Percentiles rank a stretch among this genome's conserved stretches.
Evolutionary conservation across 1,284 basidiomycete genomes (phyloP).

Genomic region (Rhodofomes roseus): DNA sequence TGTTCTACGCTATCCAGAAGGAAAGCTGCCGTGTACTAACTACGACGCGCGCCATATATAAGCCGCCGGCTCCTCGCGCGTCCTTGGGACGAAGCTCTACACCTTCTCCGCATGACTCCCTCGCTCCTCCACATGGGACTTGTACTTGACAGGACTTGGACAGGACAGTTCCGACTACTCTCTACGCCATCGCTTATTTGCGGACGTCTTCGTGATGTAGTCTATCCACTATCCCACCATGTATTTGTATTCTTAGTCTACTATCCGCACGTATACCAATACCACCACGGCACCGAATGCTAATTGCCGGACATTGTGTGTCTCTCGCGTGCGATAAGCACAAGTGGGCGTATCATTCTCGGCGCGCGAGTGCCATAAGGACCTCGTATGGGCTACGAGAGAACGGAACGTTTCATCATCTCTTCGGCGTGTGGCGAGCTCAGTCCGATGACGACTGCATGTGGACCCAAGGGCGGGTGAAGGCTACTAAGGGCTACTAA

Average conservation of each 20-base stretch:
- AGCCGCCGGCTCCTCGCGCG: not conserved
- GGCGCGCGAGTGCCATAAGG: constrained; percentile 2
- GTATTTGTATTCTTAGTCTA: not conserved
- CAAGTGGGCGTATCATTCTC: constrained; percentile 7
- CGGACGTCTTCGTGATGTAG: not conserved
- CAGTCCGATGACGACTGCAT: not conserved
- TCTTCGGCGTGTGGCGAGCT: constrained; percentile 10
- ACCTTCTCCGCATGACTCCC: not conserved
- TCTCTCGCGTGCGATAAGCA: constrained; percentile 1
- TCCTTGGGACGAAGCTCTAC: not conserved
- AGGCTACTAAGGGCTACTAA: not conserved
- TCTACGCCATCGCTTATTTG: not conserved
- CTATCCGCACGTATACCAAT: not conserved
- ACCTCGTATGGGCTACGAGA: not conserved
- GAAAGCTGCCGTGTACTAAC: constrained; percentile 6
- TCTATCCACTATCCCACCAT: not conserved
- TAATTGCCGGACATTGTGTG: not conserved
- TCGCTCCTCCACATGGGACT: not conserved
- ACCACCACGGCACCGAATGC: not conserved
- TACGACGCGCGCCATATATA: not conserved
- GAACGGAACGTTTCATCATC: not conserved
- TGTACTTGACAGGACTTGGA: not conserved
- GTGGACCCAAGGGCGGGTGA: not conserved
- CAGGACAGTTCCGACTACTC: not conserved
- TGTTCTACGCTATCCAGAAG: not conserved